Base-by-base conservation (phyloP, 768 basidiomycete species). In the Tulasnella sp. region DNA sequence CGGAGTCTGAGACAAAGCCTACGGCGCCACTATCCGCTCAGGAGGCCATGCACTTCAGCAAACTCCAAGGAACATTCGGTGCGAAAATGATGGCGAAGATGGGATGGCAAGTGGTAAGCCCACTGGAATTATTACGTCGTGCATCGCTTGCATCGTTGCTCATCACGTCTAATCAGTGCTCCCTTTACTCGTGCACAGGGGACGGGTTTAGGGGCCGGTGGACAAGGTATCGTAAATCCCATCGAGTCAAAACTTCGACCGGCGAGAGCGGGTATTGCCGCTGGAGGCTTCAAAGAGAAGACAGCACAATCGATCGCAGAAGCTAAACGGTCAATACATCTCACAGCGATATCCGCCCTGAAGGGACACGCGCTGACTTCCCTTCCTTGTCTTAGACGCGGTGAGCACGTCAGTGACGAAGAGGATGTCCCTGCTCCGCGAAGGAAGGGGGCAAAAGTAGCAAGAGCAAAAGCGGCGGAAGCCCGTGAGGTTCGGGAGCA, bases 71-170 rank as follows among this genome's bases (percentile, higher is more conserved):
- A 15, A 76, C 85, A 0, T 84, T 91, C 62, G 94, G 92, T 64
- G 87, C 93, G 19, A 84, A 84, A 59, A 82, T 98, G 80, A 80
- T 99, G 22, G 80, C 80, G 29, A 98, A 93, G 74, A 92, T 93
- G 85, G 96, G 96, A 7, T 99, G 96, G 94, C 76, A 83, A 67
- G 73, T 84, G 0, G 94, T 76, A 29, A 34, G 64, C 63, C 27
- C n/a, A n/a, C n/a, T n/a, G n/a, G n/a, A n/a, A n/a, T n/a, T n/a
- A 34, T 9, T 24, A 17, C n/a, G 2, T 24, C 34, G 5, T 57
- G 56, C 29, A 25, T 41, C 46, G 21, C n/a, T n/a, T n/a, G n/a
- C n/a, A n/a, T n/a, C n/a, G n/a, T n/a, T 38, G 34, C 34, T 38
- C 15, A 38, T 38, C 27, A 38, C 5, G 15, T 38, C 34, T 38